phyloP scores from a whole-genome alignment of 139 green algal species.

The Haematococcus sp. region DNA sequence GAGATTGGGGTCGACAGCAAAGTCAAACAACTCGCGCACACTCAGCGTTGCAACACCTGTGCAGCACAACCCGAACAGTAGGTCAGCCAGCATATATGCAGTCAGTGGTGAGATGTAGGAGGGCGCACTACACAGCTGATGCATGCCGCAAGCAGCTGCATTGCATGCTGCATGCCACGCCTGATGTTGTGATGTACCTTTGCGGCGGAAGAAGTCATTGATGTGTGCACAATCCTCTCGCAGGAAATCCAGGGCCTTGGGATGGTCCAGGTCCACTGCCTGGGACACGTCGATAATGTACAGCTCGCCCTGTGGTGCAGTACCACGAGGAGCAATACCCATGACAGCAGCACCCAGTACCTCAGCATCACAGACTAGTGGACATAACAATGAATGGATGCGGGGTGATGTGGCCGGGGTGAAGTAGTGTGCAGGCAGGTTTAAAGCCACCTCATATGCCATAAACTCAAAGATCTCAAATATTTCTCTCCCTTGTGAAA shows the following conservation, averaged over 20 bases:
- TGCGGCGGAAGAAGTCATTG: conserved; percentile 89
- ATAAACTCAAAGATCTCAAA: conserved; percentile 11
- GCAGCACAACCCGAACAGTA: not conserved
- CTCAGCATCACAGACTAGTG: not conserved
- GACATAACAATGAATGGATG: not conserved
- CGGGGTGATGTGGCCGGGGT: not conserved
- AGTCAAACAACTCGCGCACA: conserved; percentile 96
- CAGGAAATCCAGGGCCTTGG: conserved; percentile 95
- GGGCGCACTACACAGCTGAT: no score
- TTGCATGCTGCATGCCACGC: no score
- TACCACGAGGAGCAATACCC: not conserved
- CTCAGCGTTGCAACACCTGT: conserved; percentile 55
- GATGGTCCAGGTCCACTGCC: conserved; percentile 96
- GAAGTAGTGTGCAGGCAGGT: conserved; percentile 26
- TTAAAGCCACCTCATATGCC: conserved; percentile 18
- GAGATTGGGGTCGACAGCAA: conserved; percentile 89
- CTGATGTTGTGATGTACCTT: conserved; percentile 12
- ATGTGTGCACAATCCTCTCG: conserved; percentile 91
- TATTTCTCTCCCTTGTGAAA: no score
- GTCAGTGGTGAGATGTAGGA: no score
- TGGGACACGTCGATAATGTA: conserved; percentile 95
- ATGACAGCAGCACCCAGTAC: not conserved
- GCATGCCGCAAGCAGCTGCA: no score
- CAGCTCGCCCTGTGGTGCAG: conserved; percentile 59
- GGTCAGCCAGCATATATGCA: no score